phyloP scores from a whole-genome alignment of 1,284 basidiomycete genomes.

The Erythrobasidium hasegawianum region DNA sequence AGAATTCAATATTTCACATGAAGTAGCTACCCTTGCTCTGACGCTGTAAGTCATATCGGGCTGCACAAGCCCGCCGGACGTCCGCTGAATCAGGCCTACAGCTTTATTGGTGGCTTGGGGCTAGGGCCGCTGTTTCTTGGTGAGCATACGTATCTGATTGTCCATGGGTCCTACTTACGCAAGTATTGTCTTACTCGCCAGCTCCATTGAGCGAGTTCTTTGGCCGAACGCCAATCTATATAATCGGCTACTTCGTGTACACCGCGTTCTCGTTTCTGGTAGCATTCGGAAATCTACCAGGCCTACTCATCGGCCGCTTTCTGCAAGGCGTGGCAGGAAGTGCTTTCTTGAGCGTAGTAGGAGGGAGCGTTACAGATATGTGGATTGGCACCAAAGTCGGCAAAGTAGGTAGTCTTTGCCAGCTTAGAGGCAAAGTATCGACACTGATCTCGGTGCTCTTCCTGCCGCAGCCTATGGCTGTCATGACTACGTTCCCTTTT shows the following conservation, averaged over 20 bases:
- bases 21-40: slow-evolving; percentile 67
- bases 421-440: background rate
- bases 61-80: background rate
- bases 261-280: slow-evolving; percentile 30
- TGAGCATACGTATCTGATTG: too few relatives aligned
- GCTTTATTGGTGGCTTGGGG: slow-evolving; percentile 29
- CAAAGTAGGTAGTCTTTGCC: slow-evolving; percentile 49
- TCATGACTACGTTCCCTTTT: slow-evolving; percentile 54
- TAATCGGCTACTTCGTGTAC: slow-evolving; percentile 38
- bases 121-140: slow-evolving; percentile 37
- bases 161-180: too few relatives aligned
- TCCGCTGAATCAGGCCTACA: background rate
- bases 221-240: slow-evolving; percentile 39
- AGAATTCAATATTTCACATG: slow-evolving; percentile 60
- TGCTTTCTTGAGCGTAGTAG: slow-evolving; percentile 63
- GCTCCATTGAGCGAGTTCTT: slow-evolving; percentile 40
- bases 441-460: background rate
- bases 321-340: slow-evolving; percentile 63
- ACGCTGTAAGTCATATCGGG: slow-evolving; percentile 52
- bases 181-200: too few relatives aligned
- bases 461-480: slow-evolving; percentile 60
- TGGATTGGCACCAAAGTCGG: slow-evolving; percentile 63
- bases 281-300: slow-evolving; percentile 48
- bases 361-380: slow-evolving; percentile 68
- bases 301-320: slow-evolving; percentile 67